Base-by-base conservation (phyloP, 2,329 filamentous ascomycete species). In the Boeremia lycopersici region DNA sequence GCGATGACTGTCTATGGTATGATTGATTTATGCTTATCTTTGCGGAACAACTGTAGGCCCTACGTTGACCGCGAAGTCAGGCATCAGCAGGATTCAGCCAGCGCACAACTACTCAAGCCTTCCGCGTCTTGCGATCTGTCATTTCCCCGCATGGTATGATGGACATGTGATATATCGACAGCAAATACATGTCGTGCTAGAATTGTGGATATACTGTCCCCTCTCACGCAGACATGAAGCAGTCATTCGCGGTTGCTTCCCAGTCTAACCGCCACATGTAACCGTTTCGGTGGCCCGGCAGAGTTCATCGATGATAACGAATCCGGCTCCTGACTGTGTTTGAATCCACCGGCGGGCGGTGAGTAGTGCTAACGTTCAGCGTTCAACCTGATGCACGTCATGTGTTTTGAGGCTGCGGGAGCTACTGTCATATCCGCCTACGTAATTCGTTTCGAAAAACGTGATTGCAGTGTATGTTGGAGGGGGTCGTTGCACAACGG, bases 391-490 rank as follows among this genome's bases (percentile, higher is more conserved):
- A 5, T 13, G 11, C 34, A 46, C 45, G 40, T 54, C 45, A 44
- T 41, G 6, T 25, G 30, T 13, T 11, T 28, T 15, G 5, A 6
- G 7, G 17, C 45, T 29, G 46, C 25, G 46, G 45, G n/a, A 29
- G 41, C 9, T 26, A 29, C 2, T 13, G 15, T 41, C 23, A 41
- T 40, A 31, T 40, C 40, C 2, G 6, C 29, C 48, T 15, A n/a
- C 47, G 53, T 38, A 56, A 42, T 29, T 56, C 53, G 47, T 56
- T 33, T 44, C 53, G 53, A 56, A 23, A 29, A 25, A 48, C 15
- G 25, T 48, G 48, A 56, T 30, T n/a, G n/a, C n/a, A n/a, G n/a
- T 35, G 19, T 28, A n/a, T 29, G 17, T 10, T 15, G 42, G 35
- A 44, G 36, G 31, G 42, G 31, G 28, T 23, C 38, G 2, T 31